These are phyloP conservation scores for Pichia ethanolica DNA, from an alignment of 805 yeast species.

Conservation along the genomic window DNA sequence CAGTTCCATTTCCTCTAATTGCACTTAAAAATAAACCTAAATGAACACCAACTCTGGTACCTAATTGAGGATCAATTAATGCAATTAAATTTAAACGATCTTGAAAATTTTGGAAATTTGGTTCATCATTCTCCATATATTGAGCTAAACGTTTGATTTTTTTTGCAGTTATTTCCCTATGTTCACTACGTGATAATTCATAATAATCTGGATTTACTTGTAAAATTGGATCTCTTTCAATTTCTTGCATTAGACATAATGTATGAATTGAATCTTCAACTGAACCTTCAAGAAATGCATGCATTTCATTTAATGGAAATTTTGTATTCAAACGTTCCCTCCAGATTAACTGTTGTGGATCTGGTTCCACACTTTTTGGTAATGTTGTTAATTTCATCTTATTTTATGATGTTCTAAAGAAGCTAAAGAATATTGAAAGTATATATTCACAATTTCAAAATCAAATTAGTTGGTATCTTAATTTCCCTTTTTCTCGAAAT, in stretches of 20 bases:
- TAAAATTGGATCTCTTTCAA: slow-evolving; percentile 62
- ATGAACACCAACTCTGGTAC: slow-evolving; percentile 83
- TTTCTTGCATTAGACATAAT: slow-evolving; percentile 45
- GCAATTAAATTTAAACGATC: slow-evolving; percentile 52
- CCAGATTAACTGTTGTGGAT: slow-evolving; percentile 31
- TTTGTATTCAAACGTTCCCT: slow-evolving; percentile 39
- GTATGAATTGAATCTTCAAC: slow-evolving; percentile 38
- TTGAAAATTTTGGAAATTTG: slow-evolving; percentile 40
- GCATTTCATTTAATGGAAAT: slow-evolving; percentile 40
- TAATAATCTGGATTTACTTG: slow-evolving; percentile 47
- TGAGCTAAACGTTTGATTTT: slow-evolving; percentile 56
- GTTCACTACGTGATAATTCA: slow-evolving; percentile 47
- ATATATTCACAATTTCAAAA: too few species aligned
- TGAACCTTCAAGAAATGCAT: slow-evolving; percentile 48
- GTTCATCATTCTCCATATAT: slow-evolving; percentile 44
- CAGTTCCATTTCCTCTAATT: slow-evolving; percentile 81
- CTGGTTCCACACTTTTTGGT: slow-evolving; percentile 25
- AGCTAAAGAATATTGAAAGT: too few species aligned
- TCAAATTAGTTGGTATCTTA: too few species aligned
- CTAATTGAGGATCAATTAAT: slow-evolving; percentile 69
- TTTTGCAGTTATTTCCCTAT: slow-evolving; percentile 51
- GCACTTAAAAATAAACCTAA: slow-evolving; percentile 78
- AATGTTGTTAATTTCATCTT: slow-evolving; percentile 29
- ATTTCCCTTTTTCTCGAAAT: too few species aligned
- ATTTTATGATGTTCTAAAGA: too few species aligned